phyloP scores from a whole-genome alignment of 805 yeast genomes.

The Barnettozyma vustinii region DNA sequence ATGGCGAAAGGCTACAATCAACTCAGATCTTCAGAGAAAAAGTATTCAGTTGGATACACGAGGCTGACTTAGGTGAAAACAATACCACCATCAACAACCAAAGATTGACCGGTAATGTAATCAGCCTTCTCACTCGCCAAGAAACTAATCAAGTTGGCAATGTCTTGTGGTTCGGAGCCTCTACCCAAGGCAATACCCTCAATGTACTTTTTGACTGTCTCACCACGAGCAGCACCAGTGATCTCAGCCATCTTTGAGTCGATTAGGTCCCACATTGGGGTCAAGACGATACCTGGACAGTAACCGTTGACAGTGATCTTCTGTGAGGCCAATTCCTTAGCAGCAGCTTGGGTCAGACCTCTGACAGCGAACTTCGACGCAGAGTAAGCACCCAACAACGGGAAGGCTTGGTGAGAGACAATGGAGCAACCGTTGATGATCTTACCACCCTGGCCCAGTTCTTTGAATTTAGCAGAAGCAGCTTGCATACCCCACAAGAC shows the following conservation, averaged over 20 bases:
- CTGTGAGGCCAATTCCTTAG: conserved; percentile 32
- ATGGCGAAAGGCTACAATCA: neutral
- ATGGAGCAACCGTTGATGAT: conserved; percentile 35
- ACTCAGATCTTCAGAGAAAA: too few species aligned
- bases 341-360: conserved; percentile 32
- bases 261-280: conserved; percentile 32
- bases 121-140: conserved; percentile 32
- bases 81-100: conserved; percentile 35
- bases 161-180: conserved; percentile 31
- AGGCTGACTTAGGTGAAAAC: conserved; percentile 7
- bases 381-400: conserved; percentile 29
- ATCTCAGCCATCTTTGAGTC: conserved; percentile 24
- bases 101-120: conserved; percentile 32
- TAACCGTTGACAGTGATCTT: conserved; percentile 35
- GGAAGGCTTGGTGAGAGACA: conserved; percentile 30
- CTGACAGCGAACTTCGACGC: conserved; percentile 35
- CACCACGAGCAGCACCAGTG: conserved; percentile 26
- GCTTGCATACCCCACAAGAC: conserved; percentile 31
- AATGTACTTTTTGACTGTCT: conserved; percentile 21
- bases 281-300: conserved; percentile 36
- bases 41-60: neutral
- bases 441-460: conserved; percentile 29
- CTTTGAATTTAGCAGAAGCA: conserved; percentile 26
- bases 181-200: conserved; percentile 31
- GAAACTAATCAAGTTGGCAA: conserved; percentile 31